Evolutionary conservation across 805 yeast genomes (phyloP), one percentile per base, ranked within the genome.

Genomic region (Candida cerambycidarum): DNA sequence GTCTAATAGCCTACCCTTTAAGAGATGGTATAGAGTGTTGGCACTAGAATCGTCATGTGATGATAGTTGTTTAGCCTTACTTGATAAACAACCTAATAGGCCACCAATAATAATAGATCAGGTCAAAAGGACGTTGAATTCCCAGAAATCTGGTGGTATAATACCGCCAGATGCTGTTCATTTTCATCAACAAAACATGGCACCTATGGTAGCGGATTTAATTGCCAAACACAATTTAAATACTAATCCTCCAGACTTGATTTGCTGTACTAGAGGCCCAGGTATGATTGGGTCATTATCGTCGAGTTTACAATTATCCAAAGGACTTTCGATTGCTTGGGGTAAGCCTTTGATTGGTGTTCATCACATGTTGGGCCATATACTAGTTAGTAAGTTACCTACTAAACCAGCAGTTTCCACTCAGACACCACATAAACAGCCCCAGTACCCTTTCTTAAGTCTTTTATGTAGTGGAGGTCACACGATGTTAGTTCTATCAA

Each of bases 21-120:
- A 21, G 15, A 55, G 80, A 35, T 16, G 45, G 4, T 88, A 86
- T 58, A 73, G 71, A 32, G 93, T 90, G 0, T 65, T 93, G 16
- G 93, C 97, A 0, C 79, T 93, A 11, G 99, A 93, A 58, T 80
- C 95, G 0, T 88, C 97, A 0, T 93, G 99, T 58, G 99, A 93
- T 62, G 99, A 93, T 61, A 78, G 97, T 0, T 89, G 97, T 52
- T 92, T 89, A 2, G 86, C 96, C 0, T 65, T 92, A 6, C 58
- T 90, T 2, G 82, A 83, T 30, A 68, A 89, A 40, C 51, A 55
- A 1, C 48, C 53, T 1, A 51, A 58, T 1, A 51, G 30, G 12
- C 9, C 59, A 18, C 81, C 86, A 0, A 61, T 50, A 0, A 62
- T 84, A 1, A 41, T 87, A 2, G 80, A 73, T 17, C 89, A 90